Percentiles rank a stretch among this genome's conserved stretches.
These are phyloP conservation scores for Artemisia argyi DNA, from an alignment of 129 eudicot genomes.

Conservation along the genomic window DNA sequence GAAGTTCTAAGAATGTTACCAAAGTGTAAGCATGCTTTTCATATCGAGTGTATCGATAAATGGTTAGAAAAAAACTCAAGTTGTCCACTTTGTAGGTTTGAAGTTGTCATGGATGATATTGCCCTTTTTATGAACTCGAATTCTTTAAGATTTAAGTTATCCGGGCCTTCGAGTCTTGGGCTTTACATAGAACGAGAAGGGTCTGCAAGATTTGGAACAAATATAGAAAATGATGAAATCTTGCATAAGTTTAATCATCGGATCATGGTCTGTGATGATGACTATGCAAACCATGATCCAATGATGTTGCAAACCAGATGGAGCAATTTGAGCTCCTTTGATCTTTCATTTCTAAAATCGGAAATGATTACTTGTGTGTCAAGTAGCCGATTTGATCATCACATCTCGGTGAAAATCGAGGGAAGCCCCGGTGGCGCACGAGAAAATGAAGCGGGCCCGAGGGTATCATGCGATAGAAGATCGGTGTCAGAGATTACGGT, in stretches of 20 bases:
- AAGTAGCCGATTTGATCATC: slow-evolving; percentile 37
- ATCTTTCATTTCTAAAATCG: slow-evolving; percentile 58
- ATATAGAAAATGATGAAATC: slow-evolving; percentile 26
- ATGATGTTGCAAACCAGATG: slow-evolving; percentile 60
- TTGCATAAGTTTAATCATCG: slow-evolving; percentile 64
- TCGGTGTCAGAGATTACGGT: slow-evolving; percentile 75
- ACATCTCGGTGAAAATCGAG: slow-evolving; percentile 3
- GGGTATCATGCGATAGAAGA: slow-evolving; percentile 36
- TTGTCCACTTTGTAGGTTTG: slow-evolving; percentile 78
- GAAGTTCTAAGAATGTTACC: slow-evolving; percentile 70
- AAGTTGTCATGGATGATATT: slow-evolving; percentile 52
- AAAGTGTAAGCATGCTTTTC: slow-evolving; percentile 81
- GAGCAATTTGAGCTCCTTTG: slow-evolving; percentile 84
- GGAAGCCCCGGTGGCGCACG: not conserved
- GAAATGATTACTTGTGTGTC: slow-evolving; percentile 56
- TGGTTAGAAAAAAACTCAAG: slow-evolving; percentile 84
- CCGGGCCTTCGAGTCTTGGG: slow-evolving; percentile 40
- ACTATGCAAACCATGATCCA: slow-evolving; percentile 35
- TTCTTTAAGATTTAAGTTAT: slow-evolving; percentile 51
- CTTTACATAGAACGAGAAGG: slow-evolving; percentile 61
- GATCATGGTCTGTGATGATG: slow-evolving; percentile 57
- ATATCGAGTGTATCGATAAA: slow-evolving; percentile 64
- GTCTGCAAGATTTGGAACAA: slow-evolving; percentile 56
- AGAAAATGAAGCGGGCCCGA: not conserved
- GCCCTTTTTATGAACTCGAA: slow-evolving; percentile 31